Evolutionary conservation across 2,329 filamentous ascomycete species (phyloP).

Genomic region (Ilyonectria robusta): DNA sequence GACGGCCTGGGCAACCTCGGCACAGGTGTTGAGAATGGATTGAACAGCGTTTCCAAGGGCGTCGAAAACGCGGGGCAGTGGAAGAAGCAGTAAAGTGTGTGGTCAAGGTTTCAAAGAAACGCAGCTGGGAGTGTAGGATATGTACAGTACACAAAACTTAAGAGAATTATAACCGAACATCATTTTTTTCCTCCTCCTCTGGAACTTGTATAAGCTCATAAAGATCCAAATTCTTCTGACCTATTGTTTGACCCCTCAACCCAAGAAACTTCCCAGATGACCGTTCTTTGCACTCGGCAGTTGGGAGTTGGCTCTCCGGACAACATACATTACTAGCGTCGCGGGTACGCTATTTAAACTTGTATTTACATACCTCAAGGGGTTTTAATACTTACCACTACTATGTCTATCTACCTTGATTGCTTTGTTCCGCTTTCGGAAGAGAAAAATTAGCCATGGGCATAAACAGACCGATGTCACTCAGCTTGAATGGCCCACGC

Average conservation of each 20-base stretch:
- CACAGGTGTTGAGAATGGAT: constrained; percentile 67
- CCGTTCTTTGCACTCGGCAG: too few relatives aligned
- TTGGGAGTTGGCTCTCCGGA: too few relatives aligned
- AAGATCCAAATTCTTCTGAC: too few relatives aligned
- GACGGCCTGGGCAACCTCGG: constrained; percentile 68
- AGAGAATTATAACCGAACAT: background rate
- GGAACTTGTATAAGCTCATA: too few relatives aligned
- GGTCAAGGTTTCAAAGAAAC: background rate
- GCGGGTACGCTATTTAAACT: too few relatives aligned
- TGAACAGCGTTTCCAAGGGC: constrained; percentile 64
- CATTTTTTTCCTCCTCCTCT: background rate
- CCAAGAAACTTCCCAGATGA: too few relatives aligned
- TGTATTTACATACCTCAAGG: too few relatives aligned
- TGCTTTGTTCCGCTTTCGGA: background rate
- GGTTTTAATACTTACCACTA: too few relatives aligned
- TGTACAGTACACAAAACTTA: background rate
- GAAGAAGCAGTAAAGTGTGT: constrained; percentile 56
- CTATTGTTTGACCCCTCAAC: too few relatives aligned
- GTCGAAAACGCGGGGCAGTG: constrained; percentile 72
- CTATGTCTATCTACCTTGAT: too few relatives aligned
- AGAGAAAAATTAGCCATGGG: background rate
- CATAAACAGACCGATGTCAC: background rate
- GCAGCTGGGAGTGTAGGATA: background rate
- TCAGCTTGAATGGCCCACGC: background rate
- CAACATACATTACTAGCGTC: too few relatives aligned